Conservation (phyloP, 2,329 filamentous ascomycete species). For the Pseudopithomyces chartarum region DNA sequence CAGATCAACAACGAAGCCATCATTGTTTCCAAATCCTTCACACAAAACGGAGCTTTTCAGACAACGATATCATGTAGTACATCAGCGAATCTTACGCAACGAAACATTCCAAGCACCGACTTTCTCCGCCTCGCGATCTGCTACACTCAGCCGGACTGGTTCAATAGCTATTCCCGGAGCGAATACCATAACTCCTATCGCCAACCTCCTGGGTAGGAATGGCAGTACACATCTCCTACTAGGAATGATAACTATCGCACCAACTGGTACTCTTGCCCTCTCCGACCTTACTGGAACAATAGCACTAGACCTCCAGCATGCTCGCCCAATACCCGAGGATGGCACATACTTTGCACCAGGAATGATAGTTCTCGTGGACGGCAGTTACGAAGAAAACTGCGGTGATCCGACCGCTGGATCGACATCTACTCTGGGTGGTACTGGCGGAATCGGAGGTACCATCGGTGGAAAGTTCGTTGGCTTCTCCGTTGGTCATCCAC, state of each 20-base stretch:
- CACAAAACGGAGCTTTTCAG: conserved; percentile 87
- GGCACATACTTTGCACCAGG: conserved; percentile 92
- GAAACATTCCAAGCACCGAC: conserved; percentile 88
- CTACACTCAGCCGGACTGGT: conserved; percentile 61
- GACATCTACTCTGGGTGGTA: conserved; percentile 66
- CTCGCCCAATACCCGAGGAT: conserved; percentile 79
- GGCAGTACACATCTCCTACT: conserved; percentile 85
- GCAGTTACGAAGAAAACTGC: conserved; percentile 94
- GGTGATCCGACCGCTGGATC: conserved; percentile 67
- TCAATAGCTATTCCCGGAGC: conserved; percentile 59
- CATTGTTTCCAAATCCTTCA: conserved; percentile 70
- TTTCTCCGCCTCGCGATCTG: conserved; percentile 63
- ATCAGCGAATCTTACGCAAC: conserved; percentile 89
- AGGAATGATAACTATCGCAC: conserved; percentile 78
- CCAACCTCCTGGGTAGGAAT: conserved; percentile 75
- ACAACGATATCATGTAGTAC: conserved; percentile 88
- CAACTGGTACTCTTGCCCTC: conserved; percentile 80
- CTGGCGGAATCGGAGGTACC: conserved; percentile 82
- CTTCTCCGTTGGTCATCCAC: conserved; percentile 89
- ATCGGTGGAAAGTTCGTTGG: conserved; percentile 92
- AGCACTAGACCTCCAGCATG: conserved; percentile 78
- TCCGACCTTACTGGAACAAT: conserved; percentile 90
- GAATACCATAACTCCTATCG: conserved; percentile 88
- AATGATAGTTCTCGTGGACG: conserved; percentile 94
- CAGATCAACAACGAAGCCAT: conserved; percentile 48